Evolutionary conservation across 177 flowering plant genomes (phyloP), one percentile per base, ranked within the genome.

Genomic region (Vitis hybrid): DNA sequence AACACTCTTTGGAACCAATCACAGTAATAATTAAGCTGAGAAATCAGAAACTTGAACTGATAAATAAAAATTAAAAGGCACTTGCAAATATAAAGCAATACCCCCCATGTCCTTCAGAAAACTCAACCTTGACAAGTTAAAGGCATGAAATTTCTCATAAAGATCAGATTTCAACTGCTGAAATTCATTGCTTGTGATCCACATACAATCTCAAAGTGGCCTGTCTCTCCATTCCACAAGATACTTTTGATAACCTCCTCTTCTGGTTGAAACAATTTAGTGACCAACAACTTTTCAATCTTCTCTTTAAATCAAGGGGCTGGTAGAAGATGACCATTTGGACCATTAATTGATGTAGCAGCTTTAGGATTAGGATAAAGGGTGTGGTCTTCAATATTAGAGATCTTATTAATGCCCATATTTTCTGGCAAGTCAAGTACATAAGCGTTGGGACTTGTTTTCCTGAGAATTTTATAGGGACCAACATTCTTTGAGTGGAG

Each of bases 221-320:
- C 14, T 2, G 2, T n/a, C 30, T 46, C 15, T 27, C 58, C 68
- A 24, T 27, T 27, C 32, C 1, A 53, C 35, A 4, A 52, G 59
- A 24, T 24, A 65, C 14, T 53, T 65, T 12, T 52, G 68, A 14
- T 30, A 65, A 6, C 58, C 58, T 4, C 59, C 68, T 7, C 24
- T 17, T 52, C 59, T 24, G 3, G 68, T 24, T 8, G 59, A 13
- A 24, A 65, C 6, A 2, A 50, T 4, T 30, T 30, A 49, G 13
- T 65, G 18, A 30, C 32, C 49, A 14, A 65, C 5, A 52, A 65
- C 35, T 54, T 59, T 65, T 65, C 12, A 50, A 64, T 64, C 12
- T 64, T 15, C 15, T 64, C 30, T 50, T 46, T 64, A 7, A 9
- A 18, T 0, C 15, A 9, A 3, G 32, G 32, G 41, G 32, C 4